Evolutionary conservation across 2,329 filamentous ascomycete species (phyloP).

Genomic region (Westerdykella sp.): DNA sequence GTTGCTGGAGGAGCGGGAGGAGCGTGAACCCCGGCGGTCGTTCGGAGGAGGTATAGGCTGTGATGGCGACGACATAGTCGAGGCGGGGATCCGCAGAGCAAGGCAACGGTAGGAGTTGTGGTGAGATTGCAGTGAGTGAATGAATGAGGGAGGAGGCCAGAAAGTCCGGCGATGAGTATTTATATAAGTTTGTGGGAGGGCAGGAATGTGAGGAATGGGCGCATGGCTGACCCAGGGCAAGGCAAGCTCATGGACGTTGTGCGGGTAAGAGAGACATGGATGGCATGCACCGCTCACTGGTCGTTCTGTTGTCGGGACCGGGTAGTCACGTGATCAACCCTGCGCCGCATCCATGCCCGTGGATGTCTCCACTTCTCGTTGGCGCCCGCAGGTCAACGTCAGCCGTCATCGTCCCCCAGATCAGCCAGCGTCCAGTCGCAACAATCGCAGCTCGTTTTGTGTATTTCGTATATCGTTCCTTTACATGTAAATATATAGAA

Average conservation of each 20-base stretch:
- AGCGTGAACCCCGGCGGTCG: constrained; percentile 31
- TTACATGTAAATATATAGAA: no score
- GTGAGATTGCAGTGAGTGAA: not conserved
- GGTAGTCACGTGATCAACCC: no score
- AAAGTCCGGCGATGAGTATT: constrained; percentile 4
- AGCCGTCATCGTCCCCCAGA: no score
- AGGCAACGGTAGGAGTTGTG: no score
- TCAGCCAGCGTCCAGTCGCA: no score
- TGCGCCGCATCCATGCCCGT: no score
- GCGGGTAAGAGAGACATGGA: constrained; percentile 13
- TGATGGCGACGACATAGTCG: constrained; percentile 30
- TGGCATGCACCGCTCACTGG: not conserved
- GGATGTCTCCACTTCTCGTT: no score
- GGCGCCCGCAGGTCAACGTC: no score
- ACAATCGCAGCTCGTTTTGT: no score
- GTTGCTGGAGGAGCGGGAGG: constrained; percentile 19
- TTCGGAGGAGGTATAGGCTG: constrained; percentile 31
- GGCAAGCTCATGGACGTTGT: constrained; percentile 11
- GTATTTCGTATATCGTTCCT: no score
- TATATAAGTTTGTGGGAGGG: constrained; percentile 8
- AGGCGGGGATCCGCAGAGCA: no score
- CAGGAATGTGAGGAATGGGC: constrained; percentile 13
- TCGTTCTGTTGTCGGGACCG: no score
- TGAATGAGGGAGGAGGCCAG: not conserved
- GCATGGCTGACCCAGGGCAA: constrained; percentile 11